These are phyloP conservation scores for Pholiota adiposa DNA, from an alignment of 1,284 basidiomycete species.

Conservation along the genomic window DNA sequence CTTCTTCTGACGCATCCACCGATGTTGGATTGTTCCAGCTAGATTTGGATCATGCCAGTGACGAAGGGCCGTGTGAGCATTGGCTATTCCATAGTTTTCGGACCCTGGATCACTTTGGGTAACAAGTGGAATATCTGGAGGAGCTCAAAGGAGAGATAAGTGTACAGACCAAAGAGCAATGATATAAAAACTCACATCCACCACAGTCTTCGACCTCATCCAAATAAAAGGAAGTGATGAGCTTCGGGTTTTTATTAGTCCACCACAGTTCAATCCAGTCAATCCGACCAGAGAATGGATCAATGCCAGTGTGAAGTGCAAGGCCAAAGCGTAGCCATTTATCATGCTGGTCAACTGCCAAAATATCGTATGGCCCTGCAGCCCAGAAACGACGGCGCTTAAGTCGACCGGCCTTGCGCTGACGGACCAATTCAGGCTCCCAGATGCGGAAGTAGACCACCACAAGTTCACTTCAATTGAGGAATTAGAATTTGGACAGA, in stretches of 20 bases:
- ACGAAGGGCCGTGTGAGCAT: conserved; percentile 37
- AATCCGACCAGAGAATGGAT: conserved; percentile 38
- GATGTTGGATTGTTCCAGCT: conserved; percentile 33
- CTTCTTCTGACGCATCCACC: conserved; percentile 30
- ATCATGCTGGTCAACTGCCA: conserved; percentile 37
- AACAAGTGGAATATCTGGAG: neutral
- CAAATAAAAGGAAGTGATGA: conserved; percentile 39
- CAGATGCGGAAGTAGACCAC: neutral
- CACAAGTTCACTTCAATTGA: neutral
- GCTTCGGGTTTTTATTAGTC: conserved; percentile 42
- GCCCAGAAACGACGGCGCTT: conserved; percentile 34
- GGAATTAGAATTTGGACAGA: neutral
- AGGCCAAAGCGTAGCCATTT: conserved; percentile 45
- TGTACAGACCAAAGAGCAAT: no score
- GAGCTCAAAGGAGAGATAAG: no score
- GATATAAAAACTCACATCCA: no score
- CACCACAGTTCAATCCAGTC: conserved; percentile 46
- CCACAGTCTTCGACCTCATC: conserved; percentile 20
- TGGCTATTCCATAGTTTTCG: conserved; percentile 43
- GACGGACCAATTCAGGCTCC: conserved; percentile 17
- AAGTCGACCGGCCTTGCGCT: conserved; percentile 22
- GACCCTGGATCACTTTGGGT: conserved; percentile 37
- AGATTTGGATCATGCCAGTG: conserved; percentile 35
- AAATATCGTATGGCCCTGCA: conserved; percentile 39
- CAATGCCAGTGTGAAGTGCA: conserved; percentile 37